Evolutionary conservation across 306 rosid genomes (phyloP), one percentile per base, ranked within the genome.

Genomic region (Mimosa pudica): DNA sequence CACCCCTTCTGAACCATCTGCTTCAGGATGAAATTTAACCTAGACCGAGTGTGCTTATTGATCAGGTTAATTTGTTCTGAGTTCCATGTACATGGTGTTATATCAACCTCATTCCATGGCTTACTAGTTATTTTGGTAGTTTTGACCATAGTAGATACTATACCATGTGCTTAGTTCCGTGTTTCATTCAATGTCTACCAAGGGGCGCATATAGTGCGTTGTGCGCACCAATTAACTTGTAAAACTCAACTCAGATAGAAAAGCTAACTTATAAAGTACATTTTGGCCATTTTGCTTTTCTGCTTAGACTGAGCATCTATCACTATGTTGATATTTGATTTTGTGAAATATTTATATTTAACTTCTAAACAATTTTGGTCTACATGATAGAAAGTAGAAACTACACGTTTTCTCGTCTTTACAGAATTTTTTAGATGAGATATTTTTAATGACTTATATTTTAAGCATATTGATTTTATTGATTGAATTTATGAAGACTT

Each of bases 1-100:
- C 9, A 82, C 82, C 30, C 84, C 87, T 45, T 47, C 88, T 49
- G 73, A 51, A 35, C 67, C 67, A 35, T 17, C 79, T 52, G 32
- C 30, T 42, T 30, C 35, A 46, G 63, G 82, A 70, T 80, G 73
- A 83, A 83, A 62, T 64, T 82, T 77, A 77, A 61, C 76, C 52
- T 41, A 65, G 60, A 38, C 42, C 42, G 5, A 17, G 45, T 80
- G 48, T 55, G 38, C 71, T 47, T 41, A 18, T 45, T 71, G 30
- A 75, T 72, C 75, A 71, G 30, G 63, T 71, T 45, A 75, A 63
- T 2, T 70, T 69, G 74, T 36, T n/a, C 42, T 11, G 13, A 77
- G 11, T 33, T 57, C 32, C 32, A n/a, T 55, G 79, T 73, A 44
- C 64, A 30, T 57, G 61, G 30, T 54, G 61, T 54, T 17, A 54